Base-by-base conservation (phyloP, 495 filamentous ascomycete genomes). In the Jackrogersella multiformis region DNA sequence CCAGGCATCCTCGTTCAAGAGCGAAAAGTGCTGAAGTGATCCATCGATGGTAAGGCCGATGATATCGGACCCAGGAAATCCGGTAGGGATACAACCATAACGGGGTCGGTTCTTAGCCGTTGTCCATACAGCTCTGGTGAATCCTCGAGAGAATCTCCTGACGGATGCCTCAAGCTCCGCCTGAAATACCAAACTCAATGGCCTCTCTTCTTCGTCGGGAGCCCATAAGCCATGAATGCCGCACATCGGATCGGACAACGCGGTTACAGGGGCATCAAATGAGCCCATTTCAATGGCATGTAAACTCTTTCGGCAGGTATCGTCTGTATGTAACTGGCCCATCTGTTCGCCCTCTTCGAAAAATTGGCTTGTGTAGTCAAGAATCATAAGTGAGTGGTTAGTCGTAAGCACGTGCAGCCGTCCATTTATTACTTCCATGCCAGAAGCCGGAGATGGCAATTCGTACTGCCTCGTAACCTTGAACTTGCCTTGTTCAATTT, bases 21-120 rank as follows among this genome's bases (percentile, higher is more conserved):
- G 71, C n/a, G 82, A 78, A 57, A 93, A 85, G 26, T 87, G 84
- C 56, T 83, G 82, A 13, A 93, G 65, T 0, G 88, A 84, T 3
- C 91, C 91, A 69, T 90, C 86, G 21, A 90, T 82, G 24, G 84
- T 84, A 6, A 87, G 79, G 0, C 90, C 91, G 32, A 93, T 80
- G 12, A 85, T 79, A 36, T 84, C 80, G 8, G 78, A 73, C 38
- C 78, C 74, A 39, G 75, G 70, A 6, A 55, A 45, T 2, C 66
- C 73, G 46, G 54, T 74, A 20, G 68, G 63, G 15, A 75, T 53
- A 15, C 72, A 63, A 12, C 66, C 77, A 51, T 72, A 81, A 16
- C 64, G 66, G 44, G 66, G 69, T 35, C 24, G 42, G 38, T 67
- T 67, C 44, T 64, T 65, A 20, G 24, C 38, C 6, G 36, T 68